Conservation (phyloP, 768 basidiomycete genomes). For the Lyophyllum semitale region DNA sequence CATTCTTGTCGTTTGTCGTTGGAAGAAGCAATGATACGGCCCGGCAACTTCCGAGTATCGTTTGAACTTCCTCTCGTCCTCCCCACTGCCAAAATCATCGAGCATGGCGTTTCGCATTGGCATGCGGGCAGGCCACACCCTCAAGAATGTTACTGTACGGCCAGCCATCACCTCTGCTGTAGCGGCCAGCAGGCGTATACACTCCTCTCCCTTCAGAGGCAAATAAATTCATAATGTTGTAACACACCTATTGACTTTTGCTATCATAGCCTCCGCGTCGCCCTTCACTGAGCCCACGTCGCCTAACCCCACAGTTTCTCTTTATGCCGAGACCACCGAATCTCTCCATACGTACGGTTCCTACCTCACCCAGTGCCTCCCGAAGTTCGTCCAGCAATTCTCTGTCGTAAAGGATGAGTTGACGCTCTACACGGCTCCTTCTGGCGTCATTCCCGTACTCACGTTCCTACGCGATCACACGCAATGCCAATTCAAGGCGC, state of each 20-base stretch:
- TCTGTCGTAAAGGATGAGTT: constrained; percentile 96
- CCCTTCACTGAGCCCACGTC: constrained; percentile 92
- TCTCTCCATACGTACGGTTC: constrained; percentile 90
- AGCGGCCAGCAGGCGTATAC: constrained; percentile 41
- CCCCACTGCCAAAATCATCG: not conserved
- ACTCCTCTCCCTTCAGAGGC: constrained; percentile 56
- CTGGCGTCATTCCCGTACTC: constrained; percentile 80
- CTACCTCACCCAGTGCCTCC: constrained; percentile 89
- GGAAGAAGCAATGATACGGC: not conserved
- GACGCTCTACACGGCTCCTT: constrained; percentile 83
- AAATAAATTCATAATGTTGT: not conserved
- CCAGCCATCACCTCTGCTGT: constrained; percentile 24
- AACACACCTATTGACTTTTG: not conserved
- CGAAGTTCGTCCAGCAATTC: constrained; percentile 98
- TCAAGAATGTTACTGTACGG: constrained; percentile 41
- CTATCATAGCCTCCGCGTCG: constrained; percentile 55
- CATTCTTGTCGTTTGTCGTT: constrained; percentile 22
- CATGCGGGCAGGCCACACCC: constrained; percentile 42
- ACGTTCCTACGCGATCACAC: constrained; percentile 94
- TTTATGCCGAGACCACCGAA: constrained; percentile 73
- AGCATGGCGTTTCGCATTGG: constrained; percentile 50
- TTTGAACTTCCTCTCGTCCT: constrained; percentile 2
- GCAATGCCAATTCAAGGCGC: constrained; percentile 90
- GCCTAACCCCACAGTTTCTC: constrained; percentile 77
- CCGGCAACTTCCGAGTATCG: constrained; percentile 23